Base-by-base conservation (phyloP, 1,284 basidiomycete species). In the Wolfiporia cocos region DNA sequence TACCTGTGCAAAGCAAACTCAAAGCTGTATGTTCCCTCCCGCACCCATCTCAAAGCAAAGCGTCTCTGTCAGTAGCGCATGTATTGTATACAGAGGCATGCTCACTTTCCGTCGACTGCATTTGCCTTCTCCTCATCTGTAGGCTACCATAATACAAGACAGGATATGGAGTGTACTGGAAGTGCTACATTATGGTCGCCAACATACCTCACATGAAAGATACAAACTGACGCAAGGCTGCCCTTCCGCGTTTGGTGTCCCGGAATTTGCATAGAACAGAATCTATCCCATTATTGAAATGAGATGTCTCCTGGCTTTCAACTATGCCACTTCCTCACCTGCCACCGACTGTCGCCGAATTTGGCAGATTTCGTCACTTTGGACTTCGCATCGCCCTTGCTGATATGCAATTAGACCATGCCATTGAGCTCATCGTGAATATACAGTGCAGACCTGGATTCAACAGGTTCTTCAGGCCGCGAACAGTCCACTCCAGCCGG, bases 11-110 rank as follows among this genome's bases (percentile, higher is more conserved):
- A 69, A 57, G 91, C 89, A 56, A 93, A 92, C 47, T 75, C 81
- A 61, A 93, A 93, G 56, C 82, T 86, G 66, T 80, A 92, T 17
- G 83, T 64, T 2, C 90, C 90, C 47, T 89, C 83, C n/a, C 90
- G 76, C 12, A 75, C 64, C 90, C 90, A 93, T 63, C 81, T 85
- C n/a, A n/a, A n/a, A n/a, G n/a, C n/a, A n/a, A n/a, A n/a, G n/a
- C n/a, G n/a, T n/a, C n/a, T n/a, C n/a, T n/a, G n/a, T n/a, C n/a
- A n/a, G n/a, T n/a, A n/a, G n/a, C n/a, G n/a, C n/a, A n/a, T n/a
- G n/a, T n/a, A n/a, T n/a, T n/a, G n/a, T n/a, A n/a, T 22, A 43
- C 23, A 31, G 19, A 3, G 28, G 10, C 9, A 15, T 17, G 58
- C 73, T 43, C 51, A 76, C 77, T 74, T 81, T 49, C 74, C 73